Percentiles rank a stretch among this genome's conserved stretches.
Conservation (phyloP, 352 stramenopile species). For the Phytophthora constricta region DNA sequence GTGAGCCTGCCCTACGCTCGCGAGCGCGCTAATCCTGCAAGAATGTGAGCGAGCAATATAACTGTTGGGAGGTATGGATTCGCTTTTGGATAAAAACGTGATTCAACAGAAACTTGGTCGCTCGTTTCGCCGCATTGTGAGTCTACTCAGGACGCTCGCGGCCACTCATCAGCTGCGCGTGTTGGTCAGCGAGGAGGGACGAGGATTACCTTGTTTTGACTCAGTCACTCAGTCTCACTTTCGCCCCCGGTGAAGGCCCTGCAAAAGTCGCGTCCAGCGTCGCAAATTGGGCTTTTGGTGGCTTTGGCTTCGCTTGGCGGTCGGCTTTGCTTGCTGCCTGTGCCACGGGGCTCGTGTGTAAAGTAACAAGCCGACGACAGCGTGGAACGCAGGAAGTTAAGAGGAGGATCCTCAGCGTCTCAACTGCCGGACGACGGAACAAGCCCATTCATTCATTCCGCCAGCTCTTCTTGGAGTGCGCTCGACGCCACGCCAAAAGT, state of each 20-base stretch:
- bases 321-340: not conserved
- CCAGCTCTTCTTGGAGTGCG: too few species aligned
- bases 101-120: too few species aligned
- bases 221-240: not conserved
- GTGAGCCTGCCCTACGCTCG: not conserved
- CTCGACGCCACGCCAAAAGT: constrained; percentile 1
- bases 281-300: not conserved
- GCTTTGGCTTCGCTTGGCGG: not conserved
- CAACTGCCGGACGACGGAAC: not conserved
- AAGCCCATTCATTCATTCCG: too few species aligned
- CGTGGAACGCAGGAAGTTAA: not conserved
- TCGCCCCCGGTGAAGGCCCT: too few species aligned
- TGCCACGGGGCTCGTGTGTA: not conserved
- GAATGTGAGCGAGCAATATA: too few species aligned
- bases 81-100: too few species aligned
- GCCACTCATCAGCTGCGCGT: not conserved
- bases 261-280: not conserved
- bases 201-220: not conserved
- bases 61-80: not conserved
- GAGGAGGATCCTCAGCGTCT: not conserved
- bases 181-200: not conserved
- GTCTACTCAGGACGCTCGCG: not conserved
- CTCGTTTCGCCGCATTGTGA: not conserved
- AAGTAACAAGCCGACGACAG: not conserved
- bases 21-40: not conserved